These are phyloP conservation scores for Bimuria novae-zelandiae DNA, from an alignment of 2,329 filamentous ascomycete genomes.

Conservation along the genomic window DNA sequence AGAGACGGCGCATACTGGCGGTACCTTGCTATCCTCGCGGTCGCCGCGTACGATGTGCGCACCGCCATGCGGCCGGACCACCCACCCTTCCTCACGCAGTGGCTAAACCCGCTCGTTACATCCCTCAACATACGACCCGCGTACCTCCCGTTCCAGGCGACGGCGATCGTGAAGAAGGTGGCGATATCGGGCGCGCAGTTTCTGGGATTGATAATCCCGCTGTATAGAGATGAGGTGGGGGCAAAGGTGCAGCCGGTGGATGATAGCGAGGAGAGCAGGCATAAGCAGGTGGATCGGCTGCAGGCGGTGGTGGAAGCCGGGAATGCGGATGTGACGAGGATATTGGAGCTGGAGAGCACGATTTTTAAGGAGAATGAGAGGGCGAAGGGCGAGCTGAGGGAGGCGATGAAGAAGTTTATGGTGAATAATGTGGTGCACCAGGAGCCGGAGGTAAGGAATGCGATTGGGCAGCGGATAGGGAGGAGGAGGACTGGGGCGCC, in stretches of 20 bases:
- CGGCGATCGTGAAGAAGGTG: constrained; percentile 74
- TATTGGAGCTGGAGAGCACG: constrained; percentile 78
- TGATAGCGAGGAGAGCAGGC: constrained; percentile 39
- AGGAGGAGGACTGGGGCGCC: constrained; percentile 66
- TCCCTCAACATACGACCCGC: constrained; percentile 57
- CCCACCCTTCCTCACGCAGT: constrained; percentile 49
- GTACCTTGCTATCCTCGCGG: constrained; percentile 56
- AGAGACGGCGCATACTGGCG: constrained; percentile 50
- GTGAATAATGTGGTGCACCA: constrained; percentile 78
- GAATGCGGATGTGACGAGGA: constrained; percentile 69
- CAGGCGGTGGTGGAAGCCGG: constrained; percentile 63
- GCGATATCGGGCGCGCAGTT: constrained; percentile 66
- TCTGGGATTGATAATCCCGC: constrained; percentile 39
- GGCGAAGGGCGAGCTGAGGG: constrained; percentile 63
- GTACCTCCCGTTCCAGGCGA: constrained; percentile 83
- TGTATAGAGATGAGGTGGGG: constrained; percentile 39
- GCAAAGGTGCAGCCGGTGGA: constrained; percentile 24
- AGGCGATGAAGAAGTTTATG: constrained; percentile 82
- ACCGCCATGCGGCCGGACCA: constrained; percentile 59
- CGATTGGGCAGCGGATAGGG: constrained; percentile 70
- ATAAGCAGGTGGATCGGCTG: constrained; percentile 70
- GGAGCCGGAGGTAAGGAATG: constrained; percentile 80
- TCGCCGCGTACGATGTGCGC: constrained; percentile 62
- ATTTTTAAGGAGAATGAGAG: constrained; percentile 78
- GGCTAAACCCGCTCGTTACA: constrained; percentile 55